Conservation (phyloP, 1,284 basidiomycete genomes). For the Pascua sp. region DNA sequence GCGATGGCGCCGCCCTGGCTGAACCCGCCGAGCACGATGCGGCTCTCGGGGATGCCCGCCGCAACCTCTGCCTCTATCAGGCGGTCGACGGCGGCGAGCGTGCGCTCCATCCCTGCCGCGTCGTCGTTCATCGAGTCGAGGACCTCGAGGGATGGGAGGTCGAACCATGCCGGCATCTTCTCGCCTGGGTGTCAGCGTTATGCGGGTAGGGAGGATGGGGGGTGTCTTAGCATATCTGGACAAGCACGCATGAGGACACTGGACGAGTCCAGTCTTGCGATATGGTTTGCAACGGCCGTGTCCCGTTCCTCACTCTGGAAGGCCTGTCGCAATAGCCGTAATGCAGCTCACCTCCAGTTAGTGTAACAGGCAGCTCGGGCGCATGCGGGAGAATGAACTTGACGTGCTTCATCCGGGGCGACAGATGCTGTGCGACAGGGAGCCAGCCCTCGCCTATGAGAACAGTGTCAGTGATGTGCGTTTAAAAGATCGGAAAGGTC, state of each 20-base stretch:
- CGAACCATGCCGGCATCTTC: slow-evolving; percentile 60
- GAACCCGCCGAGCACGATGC: slow-evolving; percentile 75
- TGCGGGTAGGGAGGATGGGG: neutral
- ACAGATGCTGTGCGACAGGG: slow-evolving; percentile 68
- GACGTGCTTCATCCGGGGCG: slow-evolving; percentile 61
- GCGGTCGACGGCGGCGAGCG: slow-evolving; percentile 61
- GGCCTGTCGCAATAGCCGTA: neutral
- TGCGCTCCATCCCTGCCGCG: slow-evolving; percentile 61
- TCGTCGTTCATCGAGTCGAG: slow-evolving; percentile 62
- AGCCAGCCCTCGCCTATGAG: slow-evolving; percentile 65
- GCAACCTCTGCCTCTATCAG: slow-evolving; percentile 72
- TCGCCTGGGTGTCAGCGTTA: slow-evolving; percentile 19
- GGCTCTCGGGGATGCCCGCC: slow-evolving; percentile 61
- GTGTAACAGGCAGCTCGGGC: slow-evolving; percentile 54
- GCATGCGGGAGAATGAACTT: slow-evolving; percentile 81
- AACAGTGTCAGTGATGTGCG: neutral
- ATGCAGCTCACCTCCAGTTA: slow-evolving; percentile 41
- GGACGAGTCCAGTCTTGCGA: no score
- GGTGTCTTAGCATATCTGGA: neutral
- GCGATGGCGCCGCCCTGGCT: slow-evolving; percentile 83
- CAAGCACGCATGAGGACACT: no score
- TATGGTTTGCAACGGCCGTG: no score
- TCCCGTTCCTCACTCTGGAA: neutral
- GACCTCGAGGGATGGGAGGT: slow-evolving; percentile 64
- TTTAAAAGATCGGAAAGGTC: neutral